These are phyloP conservation scores for Leccinum aurantiacum DNA, from an alignment of 768 basidiomycete species.

Conservation along the genomic window DNA sequence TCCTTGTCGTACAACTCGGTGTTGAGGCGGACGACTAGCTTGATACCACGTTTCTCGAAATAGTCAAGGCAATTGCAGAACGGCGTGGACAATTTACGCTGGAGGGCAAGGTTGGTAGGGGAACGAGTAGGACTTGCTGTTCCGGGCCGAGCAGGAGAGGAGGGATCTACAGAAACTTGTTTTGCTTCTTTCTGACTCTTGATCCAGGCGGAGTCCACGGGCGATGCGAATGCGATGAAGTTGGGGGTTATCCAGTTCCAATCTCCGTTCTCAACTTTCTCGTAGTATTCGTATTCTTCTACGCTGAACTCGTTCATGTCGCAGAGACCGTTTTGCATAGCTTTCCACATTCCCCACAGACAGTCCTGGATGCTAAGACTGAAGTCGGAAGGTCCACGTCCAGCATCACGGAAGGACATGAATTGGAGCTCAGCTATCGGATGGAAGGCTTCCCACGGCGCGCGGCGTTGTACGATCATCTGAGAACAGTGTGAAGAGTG, in stretches of 20 bases:
- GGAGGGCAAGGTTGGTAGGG: conserved; percentile 55
- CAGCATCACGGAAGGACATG: conserved; percentile 95
- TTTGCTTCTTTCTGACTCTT: conserved; percentile 71
- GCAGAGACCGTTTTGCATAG: conserved; percentile 87
- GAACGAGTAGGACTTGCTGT: conserved; percentile 25
- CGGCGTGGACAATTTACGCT: conserved; percentile 73
- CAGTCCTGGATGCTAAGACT: conserved; percentile 93
- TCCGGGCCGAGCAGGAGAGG: conserved; percentile 31
- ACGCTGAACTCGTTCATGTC: conserved; percentile 94
- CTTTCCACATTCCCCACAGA: conserved; percentile 84
- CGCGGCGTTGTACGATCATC: conserved; percentile 90
- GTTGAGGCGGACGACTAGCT: conserved; percentile 91
- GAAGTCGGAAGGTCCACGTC: conserved; percentile 89
- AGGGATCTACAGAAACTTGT: conserved; percentile 31
- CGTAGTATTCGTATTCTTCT: conserved; percentile 91
- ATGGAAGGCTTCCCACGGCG: conserved; percentile 94
- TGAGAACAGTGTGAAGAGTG: conserved; percentile 36
- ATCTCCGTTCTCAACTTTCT: conserved; percentile 93
- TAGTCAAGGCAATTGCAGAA: conserved; percentile 93
- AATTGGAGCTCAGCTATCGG: conserved; percentile 91
- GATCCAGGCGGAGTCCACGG: conserved; percentile 78
- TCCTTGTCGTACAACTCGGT: conserved; percentile 85
- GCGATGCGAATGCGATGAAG: conserved; percentile 94
- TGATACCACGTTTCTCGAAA: conserved; percentile 84
- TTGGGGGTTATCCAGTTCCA: conserved; percentile 95